Evolutionary conservation across 2,329 filamentous ascomycete species (phyloP).

Genomic region (Ceratocystis cubensis): DNA sequence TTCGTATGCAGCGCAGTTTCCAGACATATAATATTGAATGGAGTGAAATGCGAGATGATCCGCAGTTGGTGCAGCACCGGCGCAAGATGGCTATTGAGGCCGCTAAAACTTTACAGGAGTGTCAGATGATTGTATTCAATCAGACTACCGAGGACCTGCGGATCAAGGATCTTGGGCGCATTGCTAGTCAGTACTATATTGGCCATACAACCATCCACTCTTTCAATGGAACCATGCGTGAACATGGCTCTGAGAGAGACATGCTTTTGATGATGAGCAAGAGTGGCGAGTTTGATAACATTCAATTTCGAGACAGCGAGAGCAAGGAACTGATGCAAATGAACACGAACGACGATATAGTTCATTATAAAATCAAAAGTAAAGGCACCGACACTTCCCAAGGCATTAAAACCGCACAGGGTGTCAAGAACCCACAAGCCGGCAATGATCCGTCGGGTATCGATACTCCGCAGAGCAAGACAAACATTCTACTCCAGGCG

Average conservation of each 20-base stretch:
- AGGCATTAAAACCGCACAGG: too few species aligned
- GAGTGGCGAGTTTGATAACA: constrained; percentile 96
- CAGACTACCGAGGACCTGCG: constrained; percentile 80
- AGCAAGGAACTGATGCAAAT: constrained; percentile 72
- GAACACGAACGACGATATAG: constrained; percentile 42
- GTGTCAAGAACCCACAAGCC: too few species aligned
- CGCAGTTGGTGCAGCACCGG: constrained; percentile 71
- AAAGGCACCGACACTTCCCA: too few species aligned
- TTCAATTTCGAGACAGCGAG: constrained; percentile 83
- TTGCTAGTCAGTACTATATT: constrained; percentile 95
- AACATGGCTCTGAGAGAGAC: constrained; percentile 76
- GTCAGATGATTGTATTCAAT: constrained; percentile 99
- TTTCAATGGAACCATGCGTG: constrained; percentile 90
- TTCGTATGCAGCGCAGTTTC: constrained; percentile 87
- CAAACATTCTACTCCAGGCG: constrained; percentile 85
- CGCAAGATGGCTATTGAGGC: constrained; percentile 80
- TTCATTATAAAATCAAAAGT: constrained; percentile 29
- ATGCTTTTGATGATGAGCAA: constrained; percentile 92
- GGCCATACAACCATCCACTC: constrained; percentile 86
- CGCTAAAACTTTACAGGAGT: constrained; percentile 73
- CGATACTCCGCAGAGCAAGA: constrained; percentile 71
- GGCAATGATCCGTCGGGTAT: constrained; percentile 30
- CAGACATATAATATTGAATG: constrained; percentile 91
- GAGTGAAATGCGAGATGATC: constrained; percentile 79
- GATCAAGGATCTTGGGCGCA: constrained; percentile 88